Evolutionary conservation across 371 early-diverging fungal genomes (phyloP).

Genomic region (Zychaea mexicana): DNA sequence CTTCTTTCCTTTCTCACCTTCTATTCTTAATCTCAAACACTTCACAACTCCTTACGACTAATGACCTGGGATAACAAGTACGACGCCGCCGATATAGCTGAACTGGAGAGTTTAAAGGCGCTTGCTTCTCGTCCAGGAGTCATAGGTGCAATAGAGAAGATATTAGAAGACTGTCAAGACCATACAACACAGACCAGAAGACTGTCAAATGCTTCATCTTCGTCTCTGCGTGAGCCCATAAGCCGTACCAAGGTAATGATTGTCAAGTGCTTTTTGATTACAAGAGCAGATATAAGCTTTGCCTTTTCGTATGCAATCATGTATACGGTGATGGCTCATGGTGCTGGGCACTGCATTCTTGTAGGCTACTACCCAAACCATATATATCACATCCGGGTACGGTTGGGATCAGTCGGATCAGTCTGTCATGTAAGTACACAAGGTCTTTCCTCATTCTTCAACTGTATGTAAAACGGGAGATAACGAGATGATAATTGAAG

Average conservation of each 20-base stretch:
- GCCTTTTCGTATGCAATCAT: no score
- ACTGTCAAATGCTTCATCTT: constrained; percentile 20
- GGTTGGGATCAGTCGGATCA: constrained; percentile 22
- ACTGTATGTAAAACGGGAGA: not conserved
- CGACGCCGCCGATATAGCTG: constrained; percentile 3
- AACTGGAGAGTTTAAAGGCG: not conserved
- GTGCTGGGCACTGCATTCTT: no score
- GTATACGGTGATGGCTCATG: not conserved
- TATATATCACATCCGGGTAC: constrained; percentile 24
- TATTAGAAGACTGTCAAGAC: not conserved
- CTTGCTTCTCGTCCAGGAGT: constrained; percentile 1
- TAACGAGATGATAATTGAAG: not conserved
- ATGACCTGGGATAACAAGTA: not conserved
- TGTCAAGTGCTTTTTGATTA: no score
- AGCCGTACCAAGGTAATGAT: not conserved
- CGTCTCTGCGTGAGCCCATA: constrained; percentile 7
- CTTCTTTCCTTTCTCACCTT: constrained; percentile 3
- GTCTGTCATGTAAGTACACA: constrained; percentile 18
- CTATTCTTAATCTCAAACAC: not conserved
- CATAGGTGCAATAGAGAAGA: not conserved
- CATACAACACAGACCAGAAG: not conserved
- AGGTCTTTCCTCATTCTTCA: not conserved
- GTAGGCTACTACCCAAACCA: constrained; percentile 25
- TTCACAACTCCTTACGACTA: no score
- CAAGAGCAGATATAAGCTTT: no score